Evolutionary conservation across 1,284 basidiomycete genomes (phyloP).

Genomic region (Uromyces viciae-fabae): DNA sequence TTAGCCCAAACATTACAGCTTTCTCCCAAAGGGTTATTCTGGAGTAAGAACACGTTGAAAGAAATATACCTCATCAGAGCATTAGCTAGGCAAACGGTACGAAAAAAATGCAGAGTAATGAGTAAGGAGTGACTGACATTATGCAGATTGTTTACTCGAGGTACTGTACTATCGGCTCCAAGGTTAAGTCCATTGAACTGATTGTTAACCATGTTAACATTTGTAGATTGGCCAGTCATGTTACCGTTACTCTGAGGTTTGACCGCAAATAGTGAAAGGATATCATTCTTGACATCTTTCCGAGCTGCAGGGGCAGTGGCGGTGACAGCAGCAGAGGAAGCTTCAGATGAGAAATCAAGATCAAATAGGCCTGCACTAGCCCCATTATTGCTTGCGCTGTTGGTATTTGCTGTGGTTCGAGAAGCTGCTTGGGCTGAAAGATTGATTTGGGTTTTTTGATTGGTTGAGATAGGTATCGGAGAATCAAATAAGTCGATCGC

Average conservation of each 20-base stretch:
- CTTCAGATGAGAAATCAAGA: constrained; percentile 71
- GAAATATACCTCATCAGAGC: neutral
- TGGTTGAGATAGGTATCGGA: constrained; percentile 50
- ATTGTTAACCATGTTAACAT: constrained; percentile 32
- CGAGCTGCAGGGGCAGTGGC: constrained; percentile 55
- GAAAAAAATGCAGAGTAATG: neutral
- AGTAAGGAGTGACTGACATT: neutral
- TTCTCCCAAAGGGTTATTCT: constrained; percentile 6
- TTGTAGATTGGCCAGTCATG: neutral
- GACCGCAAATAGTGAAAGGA: constrained; percentile 74
- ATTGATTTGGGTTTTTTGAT: constrained; percentile 39
- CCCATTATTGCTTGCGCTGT: constrained; percentile 48
- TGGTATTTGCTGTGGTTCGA: constrained; percentile 54
- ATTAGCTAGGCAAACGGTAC: neutral
- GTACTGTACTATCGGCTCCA: neutral
- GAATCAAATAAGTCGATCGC: constrained; percentile 51
- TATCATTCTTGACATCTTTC: constrained; percentile 77
- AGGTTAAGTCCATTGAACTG: constrained; percentile 40
- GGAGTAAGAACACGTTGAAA: constrained; percentile 1
- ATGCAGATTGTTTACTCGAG: neutral
- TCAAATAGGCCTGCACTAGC: constrained; percentile 69
- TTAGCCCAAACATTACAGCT: constrained; percentile 21
- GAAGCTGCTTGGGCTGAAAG: constrained; percentile 58
- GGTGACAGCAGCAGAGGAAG: constrained; percentile 55
- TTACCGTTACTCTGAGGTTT: constrained; percentile 19